Conservation (phyloP, 495 filamentous ascomycete species). For the Xylaria flabelliformis region DNA sequence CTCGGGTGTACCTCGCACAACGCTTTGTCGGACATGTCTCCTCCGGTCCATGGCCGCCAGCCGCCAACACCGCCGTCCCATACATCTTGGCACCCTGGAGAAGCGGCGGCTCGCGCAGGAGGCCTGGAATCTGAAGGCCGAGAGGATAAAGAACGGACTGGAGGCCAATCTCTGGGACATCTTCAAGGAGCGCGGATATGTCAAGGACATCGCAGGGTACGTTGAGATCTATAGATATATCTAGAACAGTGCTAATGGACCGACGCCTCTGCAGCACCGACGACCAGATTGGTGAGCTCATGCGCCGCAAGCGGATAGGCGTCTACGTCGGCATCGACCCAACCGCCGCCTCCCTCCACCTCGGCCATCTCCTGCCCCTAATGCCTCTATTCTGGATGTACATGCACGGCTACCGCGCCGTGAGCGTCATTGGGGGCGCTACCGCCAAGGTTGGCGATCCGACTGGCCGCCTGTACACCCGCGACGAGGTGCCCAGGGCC, state of each 20-base stretch:
- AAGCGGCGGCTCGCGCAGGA: slow-evolving; percentile 61
- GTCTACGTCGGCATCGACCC: slow-evolving; percentile 93
- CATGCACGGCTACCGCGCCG: slow-evolving; percentile 75
- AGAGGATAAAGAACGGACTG: slow-evolving; percentile 65
- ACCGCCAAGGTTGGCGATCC: slow-evolving; percentile 91
- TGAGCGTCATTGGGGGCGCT: slow-evolving; percentile 81
- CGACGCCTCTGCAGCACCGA: slow-evolving; percentile 52
- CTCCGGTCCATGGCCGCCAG: slow-evolving; percentile 28
- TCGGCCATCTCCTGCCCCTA: slow-evolving; percentile 90
- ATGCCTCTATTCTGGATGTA: slow-evolving; percentile 97
- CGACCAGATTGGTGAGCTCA: slow-evolving; percentile 69
- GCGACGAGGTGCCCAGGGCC: slow-evolving; percentile 61
- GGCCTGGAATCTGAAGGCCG: slow-evolving; percentile 63
- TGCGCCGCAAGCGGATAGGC: slow-evolving; percentile 73
- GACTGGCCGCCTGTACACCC: slow-evolving; percentile 71
- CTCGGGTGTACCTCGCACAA: slow-evolving; percentile 23
- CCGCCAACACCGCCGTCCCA: slow-evolving; percentile 24
- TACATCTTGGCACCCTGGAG: slow-evolving; percentile 48
- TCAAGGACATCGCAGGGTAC: slow-evolving; percentile 85
- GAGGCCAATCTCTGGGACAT: slow-evolving; percentile 67
- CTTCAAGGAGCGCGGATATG: slow-evolving; percentile 78
- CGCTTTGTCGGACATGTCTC: slow-evolving; percentile 38
- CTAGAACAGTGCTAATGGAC: background rate
- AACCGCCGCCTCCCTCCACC: slow-evolving; percentile 86
- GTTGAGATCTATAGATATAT: slow-evolving; percentile 28